A percentile compares a stretch with the other conserved stretches of the same genome.
These are phyloP conservation scores for Trypanosoma melophagium DNA, from an alignment of 208 protist genomes.

Conservation along the genomic window DNA sequence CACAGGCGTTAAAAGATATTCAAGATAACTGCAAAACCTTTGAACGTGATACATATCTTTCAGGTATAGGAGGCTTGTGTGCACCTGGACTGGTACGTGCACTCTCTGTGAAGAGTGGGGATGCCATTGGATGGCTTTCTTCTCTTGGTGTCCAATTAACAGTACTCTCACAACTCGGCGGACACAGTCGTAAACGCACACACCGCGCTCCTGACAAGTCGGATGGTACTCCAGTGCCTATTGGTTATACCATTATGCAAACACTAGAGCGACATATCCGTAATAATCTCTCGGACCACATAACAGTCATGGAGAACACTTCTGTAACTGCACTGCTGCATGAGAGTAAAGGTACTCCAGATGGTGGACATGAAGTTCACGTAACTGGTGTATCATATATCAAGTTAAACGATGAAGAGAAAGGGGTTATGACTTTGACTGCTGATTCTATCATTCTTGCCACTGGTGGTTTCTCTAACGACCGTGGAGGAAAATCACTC, in stretches of 20 bases:
- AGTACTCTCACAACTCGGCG: slow-evolving; percentile 90
- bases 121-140: slow-evolving; percentile 78
- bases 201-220: slow-evolving; percentile 75
- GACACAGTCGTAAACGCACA: slow-evolving; percentile 81
- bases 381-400: slow-evolving; percentile 59
- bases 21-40: slow-evolving; percentile 75
- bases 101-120: slow-evolving; percentile 74
- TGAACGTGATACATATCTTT: slow-evolving; percentile 76
- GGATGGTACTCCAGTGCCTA: slow-evolving; percentile 78
- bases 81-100: slow-evolving; percentile 81
- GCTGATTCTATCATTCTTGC: slow-evolving; percentile 84
- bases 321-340: slow-evolving; percentile 48
- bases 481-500: slow-evolving; percentile 54
- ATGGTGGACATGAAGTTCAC: slow-evolving; percentile 44
- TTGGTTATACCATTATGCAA: slow-evolving; percentile 91
- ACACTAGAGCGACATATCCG: slow-evolving; percentile 80
- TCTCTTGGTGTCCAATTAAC: slow-evolving; percentile 81
- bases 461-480: slow-evolving; percentile 87
- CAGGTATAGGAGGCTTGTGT: slow-evolving; percentile 64
- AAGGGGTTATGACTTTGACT: slow-evolving; percentile 34
- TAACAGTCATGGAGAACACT: slow-evolving; percentile 72
- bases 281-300: slow-evolving; percentile 37
- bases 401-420: slow-evolving; percentile 21
- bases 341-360: slow-evolving; percentile 31
- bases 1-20: slow-evolving; percentile 74